Percentiles rank a stretch among this genome's conserved stretches.
Evolutionary conservation across 164 flowering plant species (phyloP).

Genomic region (Berberis vulgaris): DNA sequence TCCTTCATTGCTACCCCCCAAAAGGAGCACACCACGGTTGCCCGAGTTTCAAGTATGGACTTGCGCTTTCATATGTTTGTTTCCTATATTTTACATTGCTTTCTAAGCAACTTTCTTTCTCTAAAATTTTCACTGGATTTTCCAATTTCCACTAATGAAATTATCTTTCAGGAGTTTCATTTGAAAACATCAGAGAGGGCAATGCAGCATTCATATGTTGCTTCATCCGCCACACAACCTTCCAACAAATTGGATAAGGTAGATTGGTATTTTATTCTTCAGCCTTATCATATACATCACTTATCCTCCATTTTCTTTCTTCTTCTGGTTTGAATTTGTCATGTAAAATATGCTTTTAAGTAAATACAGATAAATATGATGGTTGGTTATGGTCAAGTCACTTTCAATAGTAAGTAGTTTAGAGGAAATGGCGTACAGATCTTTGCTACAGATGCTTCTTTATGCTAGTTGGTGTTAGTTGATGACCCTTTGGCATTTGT

Average conservation of each 20-base stretch:
- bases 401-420: too few relatives aligned
- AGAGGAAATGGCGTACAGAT: too few relatives aligned
- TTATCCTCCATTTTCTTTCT: neutral
- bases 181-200: constrained; percentile 79
- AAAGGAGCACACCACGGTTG: constrained; percentile 53
- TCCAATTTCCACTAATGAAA: neutral
- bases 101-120: neutral
- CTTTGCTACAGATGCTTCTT: too few relatives aligned
- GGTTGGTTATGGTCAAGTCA: too few relatives aligned
- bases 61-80: neutral
- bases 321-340: neutral
- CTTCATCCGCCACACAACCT: constrained; percentile 25
- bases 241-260: constrained; percentile 39
- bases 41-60: constrained; percentile 73
- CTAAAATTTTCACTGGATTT: neutral
- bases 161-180: constrained; percentile 54
- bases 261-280: neutral
- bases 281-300: neutral
- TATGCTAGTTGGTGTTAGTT: too few relatives aligned
- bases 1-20: constrained; percentile 52
- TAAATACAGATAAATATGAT: too few relatives aligned
- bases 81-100: neutral
- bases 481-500: too few relatives aligned
- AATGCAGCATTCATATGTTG: constrained; percentile 41
- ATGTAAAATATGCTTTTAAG: too few relatives aligned